Conservation (phyloP, 805 yeast genomes). For the Candida fluviatilis region DNA sequence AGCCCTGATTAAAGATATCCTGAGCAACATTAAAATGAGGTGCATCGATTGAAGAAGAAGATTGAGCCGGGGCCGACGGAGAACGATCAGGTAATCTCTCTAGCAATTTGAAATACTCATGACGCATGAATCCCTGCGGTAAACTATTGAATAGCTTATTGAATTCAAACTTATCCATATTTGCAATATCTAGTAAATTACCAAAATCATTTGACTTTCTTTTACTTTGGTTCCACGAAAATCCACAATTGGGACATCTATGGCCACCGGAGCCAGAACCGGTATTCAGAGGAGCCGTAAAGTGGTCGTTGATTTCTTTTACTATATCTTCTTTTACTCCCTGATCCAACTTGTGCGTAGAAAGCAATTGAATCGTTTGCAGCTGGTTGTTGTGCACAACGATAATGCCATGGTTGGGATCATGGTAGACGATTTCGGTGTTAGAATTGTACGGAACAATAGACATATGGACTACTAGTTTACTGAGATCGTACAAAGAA, state of each 20-base stretch:
- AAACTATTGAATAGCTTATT: slow-evolving; percentile 3
- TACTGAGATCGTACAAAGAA: no score
- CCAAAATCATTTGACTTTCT: neutral
- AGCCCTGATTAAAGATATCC: slow-evolving; percentile 74
- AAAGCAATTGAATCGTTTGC: slow-evolving; percentile 24
- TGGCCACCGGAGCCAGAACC: neutral
- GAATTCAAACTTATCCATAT: neutral
- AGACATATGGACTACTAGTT: slow-evolving; percentile 23
- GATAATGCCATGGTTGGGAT: slow-evolving; percentile 29
- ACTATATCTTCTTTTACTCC: neutral
- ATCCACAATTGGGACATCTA: slow-evolving; percentile 31
- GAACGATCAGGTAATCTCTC: slow-evolving; percentile 19
- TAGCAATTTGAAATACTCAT: slow-evolving; percentile 33
- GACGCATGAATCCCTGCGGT: slow-evolving; percentile 25
- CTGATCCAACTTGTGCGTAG: slow-evolving; percentile 7
- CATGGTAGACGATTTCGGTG: slow-evolving; percentile 30
- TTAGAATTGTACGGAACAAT: slow-evolving; percentile 33
- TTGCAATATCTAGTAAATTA: neutral
- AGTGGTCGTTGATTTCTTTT: neutral
- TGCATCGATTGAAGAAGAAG: neutral
- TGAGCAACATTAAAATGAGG: slow-evolving; percentile 34
- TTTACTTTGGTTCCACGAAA: slow-evolving; percentile 17
- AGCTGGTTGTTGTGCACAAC: slow-evolving; percentile 31
- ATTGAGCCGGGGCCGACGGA: neutral
- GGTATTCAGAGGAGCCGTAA: neutral